Evolutionary conservation across 2,329 filamentous ascomycete species (phyloP).

Genomic region (Fusarium sp.): DNA sequence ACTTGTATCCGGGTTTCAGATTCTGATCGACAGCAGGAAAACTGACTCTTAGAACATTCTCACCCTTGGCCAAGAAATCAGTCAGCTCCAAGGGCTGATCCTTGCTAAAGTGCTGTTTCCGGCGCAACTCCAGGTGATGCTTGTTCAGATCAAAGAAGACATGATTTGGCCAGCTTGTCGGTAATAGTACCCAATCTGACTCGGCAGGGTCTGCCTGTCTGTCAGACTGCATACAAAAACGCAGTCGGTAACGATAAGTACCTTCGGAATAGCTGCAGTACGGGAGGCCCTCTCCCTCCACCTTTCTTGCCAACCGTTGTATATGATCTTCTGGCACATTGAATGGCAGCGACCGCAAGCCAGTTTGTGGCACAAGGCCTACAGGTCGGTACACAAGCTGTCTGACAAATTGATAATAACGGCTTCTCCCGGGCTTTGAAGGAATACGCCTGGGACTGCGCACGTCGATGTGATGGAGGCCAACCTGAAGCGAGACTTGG

Average conservation of each 20-base stretch:
- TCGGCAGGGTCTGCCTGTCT: slow-evolving; percentile 48
- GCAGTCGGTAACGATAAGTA: slow-evolving; percentile 71
- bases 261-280: slow-evolving; percentile 57
- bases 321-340: slow-evolving; percentile 51
- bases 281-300: slow-evolving; percentile 45
- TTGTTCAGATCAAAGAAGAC: slow-evolving; percentile 76
- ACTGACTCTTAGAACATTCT: slow-evolving; percentile 69
- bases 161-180: slow-evolving; percentile 75
- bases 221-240: slow-evolving; percentile 61
- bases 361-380: slow-evolving; percentile 47
- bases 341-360: slow-evolving; percentile 59
- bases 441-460: slow-evolving; percentile 60
- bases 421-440: slow-evolving; percentile 39
- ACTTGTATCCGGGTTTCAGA: slow-evolving; percentile 45
- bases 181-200: slow-evolving; percentile 68
- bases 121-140: slow-evolving; percentile 63
- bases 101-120: slow-evolving; percentile 76
- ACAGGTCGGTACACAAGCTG: slow-evolving; percentile 60
- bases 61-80: slow-evolving; percentile 61
- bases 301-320: slow-evolving; percentile 48
- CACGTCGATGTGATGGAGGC: slow-evolving; percentile 58
- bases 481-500: slow-evolving; percentile 51
- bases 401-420: slow-evolving; percentile 67
- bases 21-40: slow-evolving; percentile 46
- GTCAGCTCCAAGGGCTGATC: slow-evolving; percentile 82